A percentile compares a stretch with the other conserved stretches of the same genome.
Conservation (phyloP, 2,329 filamentous ascomycete genomes). For the Phyllosticta ampelicida region DNA sequence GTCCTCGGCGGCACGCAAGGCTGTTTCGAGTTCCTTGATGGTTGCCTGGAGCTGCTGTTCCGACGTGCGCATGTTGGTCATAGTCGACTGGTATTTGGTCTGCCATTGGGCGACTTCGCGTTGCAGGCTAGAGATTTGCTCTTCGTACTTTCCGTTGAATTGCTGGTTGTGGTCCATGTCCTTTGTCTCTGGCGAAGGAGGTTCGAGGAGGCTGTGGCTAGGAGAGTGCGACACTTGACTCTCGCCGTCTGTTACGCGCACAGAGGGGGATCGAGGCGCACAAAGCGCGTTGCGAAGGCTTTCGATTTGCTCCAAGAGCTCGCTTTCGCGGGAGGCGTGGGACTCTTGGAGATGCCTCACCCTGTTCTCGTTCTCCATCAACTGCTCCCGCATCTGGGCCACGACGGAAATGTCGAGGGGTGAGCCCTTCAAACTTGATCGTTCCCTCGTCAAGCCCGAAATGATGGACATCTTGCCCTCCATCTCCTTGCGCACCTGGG, state of each 20-base stretch:
- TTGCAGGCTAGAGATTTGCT: conserved; percentile 56
- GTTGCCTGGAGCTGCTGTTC: conserved; percentile 63
- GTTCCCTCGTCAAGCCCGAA: conserved; percentile 81
- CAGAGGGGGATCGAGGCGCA: conserved; percentile 14
- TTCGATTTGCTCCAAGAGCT: conserved; percentile 62
- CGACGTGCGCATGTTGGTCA: conserved; percentile 60
- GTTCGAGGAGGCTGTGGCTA: conserved; percentile 25
- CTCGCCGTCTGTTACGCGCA: not conserved
- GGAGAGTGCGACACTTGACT: not conserved
- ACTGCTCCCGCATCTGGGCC: conserved; percentile 73
- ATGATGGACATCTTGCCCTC: conserved; percentile 95
- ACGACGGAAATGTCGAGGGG: conserved; percentile 89
- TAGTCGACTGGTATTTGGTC: conserved; percentile 57
- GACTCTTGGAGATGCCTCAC: conserved; percentile 62
- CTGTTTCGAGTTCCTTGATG: conserved; percentile 62
- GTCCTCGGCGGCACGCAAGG: conserved; percentile 31
- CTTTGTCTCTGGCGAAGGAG: conserved; percentile 20
- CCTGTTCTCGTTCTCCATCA: conserved; percentile 73
- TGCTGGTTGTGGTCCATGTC: conserved; percentile 16
- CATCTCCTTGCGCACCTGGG: conserved; percentile 85
- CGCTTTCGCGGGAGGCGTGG: conserved; percentile 63
- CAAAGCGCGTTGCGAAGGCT: conserved; percentile 49
- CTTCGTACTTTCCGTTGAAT: conserved; percentile 32
- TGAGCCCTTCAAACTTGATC: conserved; percentile 74
- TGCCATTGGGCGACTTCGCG: conserved; percentile 66